Conservation (phyloP, 257 asterid species). For the Nicotiana paniculata region DNA sequence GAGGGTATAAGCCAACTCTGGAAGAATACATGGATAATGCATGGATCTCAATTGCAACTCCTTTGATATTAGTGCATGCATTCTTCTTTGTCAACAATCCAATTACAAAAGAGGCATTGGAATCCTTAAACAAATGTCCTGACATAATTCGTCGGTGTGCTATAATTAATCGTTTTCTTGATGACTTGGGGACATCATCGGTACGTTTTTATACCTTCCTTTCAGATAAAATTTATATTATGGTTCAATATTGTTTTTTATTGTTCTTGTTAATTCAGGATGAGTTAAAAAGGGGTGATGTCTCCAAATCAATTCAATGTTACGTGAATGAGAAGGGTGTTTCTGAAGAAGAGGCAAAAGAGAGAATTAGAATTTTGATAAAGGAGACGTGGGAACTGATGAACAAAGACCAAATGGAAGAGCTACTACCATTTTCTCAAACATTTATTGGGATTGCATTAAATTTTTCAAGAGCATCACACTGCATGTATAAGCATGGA, state of each 20-base stretch:
- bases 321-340: slow-evolving; percentile 15
- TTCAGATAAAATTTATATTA: not conserved
- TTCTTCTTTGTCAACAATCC: slow-evolving; percentile 19
- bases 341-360: slow-evolving; percentile 15
- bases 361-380: slow-evolving; percentile 7
- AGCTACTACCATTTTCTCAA: not conserved
- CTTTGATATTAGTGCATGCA: not conserved
- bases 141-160: slow-evolving; percentile 20
- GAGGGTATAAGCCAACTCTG: slow-evolving; percentile 16
- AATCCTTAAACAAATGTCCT: slow-evolving; percentile 10
- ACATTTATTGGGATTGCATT: not conserved
- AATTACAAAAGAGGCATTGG: slow-evolving; percentile 13
- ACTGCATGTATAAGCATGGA: slow-evolving; percentile 18
- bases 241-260: too few species aligned
- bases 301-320: slow-evolving; percentile 17
- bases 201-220: slow-evolving; percentile 7
- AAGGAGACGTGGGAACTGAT: slow-evolving; percentile 11
- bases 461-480: slow-evolving; percentile 13
- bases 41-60: slow-evolving; percentile 21
- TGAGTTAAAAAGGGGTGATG: slow-evolving; percentile 15
- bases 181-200: slow-evolving; percentile 30
- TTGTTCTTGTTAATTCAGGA: not conserved
- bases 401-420: not conserved
- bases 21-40: slow-evolving; percentile 24
- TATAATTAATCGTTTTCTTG: slow-evolving; percentile 10